Evolutionary conservation across 805 yeast genomes (phyloP), one percentile per base, ranked within the genome.

Genomic region (Ogataea pignaliae): DNA sequence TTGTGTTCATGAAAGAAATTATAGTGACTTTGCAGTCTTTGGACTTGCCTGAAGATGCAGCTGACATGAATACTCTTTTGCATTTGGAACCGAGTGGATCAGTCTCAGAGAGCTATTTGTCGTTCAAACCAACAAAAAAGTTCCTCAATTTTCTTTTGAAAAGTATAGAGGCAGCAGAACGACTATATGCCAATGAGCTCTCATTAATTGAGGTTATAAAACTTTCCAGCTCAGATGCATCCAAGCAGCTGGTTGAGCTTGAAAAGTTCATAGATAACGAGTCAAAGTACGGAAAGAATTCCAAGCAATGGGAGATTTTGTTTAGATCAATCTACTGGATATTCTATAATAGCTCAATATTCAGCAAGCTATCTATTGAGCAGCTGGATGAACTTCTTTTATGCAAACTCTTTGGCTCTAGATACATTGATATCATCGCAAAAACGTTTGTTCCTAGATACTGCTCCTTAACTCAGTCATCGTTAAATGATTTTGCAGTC

Each of bases 301-400:
- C 47, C 1, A 55, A 50, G 26, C 48, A 54, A 26, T 63, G 66
- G 67, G 36, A 45, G 10, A 32, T 47, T 10, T 37, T 61, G 4
- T 36, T 64, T 14, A 50, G 50, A n/a, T 63, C 68, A 1, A 50
- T 59, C 7, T 61, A 60, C 41, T 53, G 62, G 51, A 50, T 61
- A 11, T 47, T 54, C 29, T 51, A 48, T 29, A 56, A 55, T 31
- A 57, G 67, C 1, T 29, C 42, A 2, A 46, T 57, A 1, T 64
- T 65, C 43, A 50, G 43, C 41, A 55, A 60, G 32, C 51, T 65
- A 3, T 17, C 52, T 10, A 15, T 36, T 1, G 38, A 43, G 1
- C 48, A 55, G 14, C 32, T 64, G 12, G 60, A 61, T 47, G 38
- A 46, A 12, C 16, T 56, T 12, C 40, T 64, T 3, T 34, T 63